Base-by-base conservation (phyloP, 805 yeast species). In the Cyberlindnera petersonii region DNA sequence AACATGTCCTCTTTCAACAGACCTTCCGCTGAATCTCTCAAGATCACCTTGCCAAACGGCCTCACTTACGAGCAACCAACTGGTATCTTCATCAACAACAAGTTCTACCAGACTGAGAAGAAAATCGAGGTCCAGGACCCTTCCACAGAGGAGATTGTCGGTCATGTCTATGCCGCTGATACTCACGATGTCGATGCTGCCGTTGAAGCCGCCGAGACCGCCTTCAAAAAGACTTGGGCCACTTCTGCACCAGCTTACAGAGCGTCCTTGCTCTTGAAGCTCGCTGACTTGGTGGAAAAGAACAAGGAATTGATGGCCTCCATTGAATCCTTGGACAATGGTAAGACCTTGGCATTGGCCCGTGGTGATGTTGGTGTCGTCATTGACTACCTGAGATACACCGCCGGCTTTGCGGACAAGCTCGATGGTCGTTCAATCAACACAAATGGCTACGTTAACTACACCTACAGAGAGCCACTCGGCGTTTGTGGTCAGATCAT, bases 51-150 rank as follows among this genome's bases (percentile, higher is more conserved):
- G 44, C 88, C 89, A 46, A 81, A 78, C 48, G 89, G 89, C 20
- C 49, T 65, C 23, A 65, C 69, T 24, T 83, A 82, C 57, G 71
- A 76, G 36, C 94, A 85, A 67, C 96, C 96, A 53, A 80, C 84
- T 9, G 96, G 96, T 47, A 67, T 89, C 53, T 89, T 86, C 72
- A 86, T 89, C 61, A 82, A 86, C 69, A 86, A 86, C 64, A 86
- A 86, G 61, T 86, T 83, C 55, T 80, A 82, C 40, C 53, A 66
- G 34, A 73, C 74, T 39, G 75, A 73, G 39, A 68, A 74, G 54
- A 76, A 79, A n/a, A 66, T 83, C 42, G 58, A 65, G 5, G 75
- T 71, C 13, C 73, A 74, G 38, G 65, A 71, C 42, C 85, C 85
- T 37, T 65, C 82, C 5, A 82, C 86, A 11, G 86, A 77, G 50